These are phyloP conservation scores for Aspergillus sp. DNA, from an alignment of 2,329 filamentous ascomycete species.

Conservation along the genomic window DNA sequence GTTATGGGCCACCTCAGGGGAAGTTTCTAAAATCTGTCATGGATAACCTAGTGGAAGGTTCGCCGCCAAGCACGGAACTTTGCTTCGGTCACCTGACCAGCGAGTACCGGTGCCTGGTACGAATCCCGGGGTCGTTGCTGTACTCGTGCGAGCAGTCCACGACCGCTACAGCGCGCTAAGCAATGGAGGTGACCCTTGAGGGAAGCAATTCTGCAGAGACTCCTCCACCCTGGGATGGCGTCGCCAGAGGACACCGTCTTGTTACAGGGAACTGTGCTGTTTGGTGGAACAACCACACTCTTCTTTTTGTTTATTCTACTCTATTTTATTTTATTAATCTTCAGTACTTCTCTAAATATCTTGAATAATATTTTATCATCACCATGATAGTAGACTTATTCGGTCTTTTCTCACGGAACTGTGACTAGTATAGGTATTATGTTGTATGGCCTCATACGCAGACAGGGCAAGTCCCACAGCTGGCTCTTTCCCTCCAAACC, in stretches of 20 bases:
- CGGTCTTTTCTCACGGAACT: background rate
- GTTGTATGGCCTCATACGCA: background rate
- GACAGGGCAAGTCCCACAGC: background rate
- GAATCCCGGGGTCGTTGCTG: slow-evolving; percentile 45
- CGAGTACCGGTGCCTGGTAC: slow-evolving; percentile 45
- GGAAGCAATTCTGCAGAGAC: slow-evolving; percentile 53
- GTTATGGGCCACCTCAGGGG: background rate
- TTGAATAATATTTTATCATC: background rate
- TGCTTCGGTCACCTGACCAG: slow-evolving; percentile 29
- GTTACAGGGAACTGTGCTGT: slow-evolving; percentile 30
- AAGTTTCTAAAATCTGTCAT: slow-evolving; percentile 25
- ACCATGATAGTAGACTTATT: background rate
- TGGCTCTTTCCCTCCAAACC: background rate
- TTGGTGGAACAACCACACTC: slow-evolving; percentile 30
- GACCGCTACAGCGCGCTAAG: slow-evolving; percentile 47
- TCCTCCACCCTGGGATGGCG: slow-evolving; percentile 48
- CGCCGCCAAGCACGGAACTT: slow-evolving; percentile 29
- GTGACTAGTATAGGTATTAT: too few relatives aligned
- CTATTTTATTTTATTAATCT: background rate
- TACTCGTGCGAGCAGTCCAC: slow-evolving; percentile 50
- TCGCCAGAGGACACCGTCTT: slow-evolving; percentile 44
- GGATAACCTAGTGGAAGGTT: slow-evolving; percentile 36
- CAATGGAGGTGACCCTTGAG: slow-evolving; percentile 48
- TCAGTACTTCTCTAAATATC: background rate
- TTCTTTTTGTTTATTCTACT: slow-evolving; percentile 16